These are phyloP conservation scores for Penicillium bovifimosum DNA, from an alignment of 495 filamentous ascomycete genomes.

Conservation along the genomic window DNA sequence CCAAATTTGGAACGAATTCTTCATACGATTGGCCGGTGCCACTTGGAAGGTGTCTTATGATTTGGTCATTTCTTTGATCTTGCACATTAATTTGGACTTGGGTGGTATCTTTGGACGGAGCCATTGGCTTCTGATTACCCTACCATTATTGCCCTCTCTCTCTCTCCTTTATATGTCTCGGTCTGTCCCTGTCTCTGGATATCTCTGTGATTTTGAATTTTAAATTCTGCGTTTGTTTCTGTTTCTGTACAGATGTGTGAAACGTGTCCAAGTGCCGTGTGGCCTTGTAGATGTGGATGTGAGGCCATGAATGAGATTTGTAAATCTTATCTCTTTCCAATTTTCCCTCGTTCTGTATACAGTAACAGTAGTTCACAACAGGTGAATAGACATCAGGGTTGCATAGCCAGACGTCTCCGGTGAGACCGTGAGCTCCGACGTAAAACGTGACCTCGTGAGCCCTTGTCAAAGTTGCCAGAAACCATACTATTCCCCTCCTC, in stretches of 20 bases:
- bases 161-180: constrained; percentile 11
- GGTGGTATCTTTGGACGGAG: constrained; percentile 29
- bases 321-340: constrained; percentile 7
- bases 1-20: constrained; percentile 19
- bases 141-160: constrained; percentile 12
- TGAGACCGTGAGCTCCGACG: no score
- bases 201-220: constrained; percentile 7
- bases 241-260: constrained; percentile 38
- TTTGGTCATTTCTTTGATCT: constrained; percentile 16
- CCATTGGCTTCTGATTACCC: constrained; percentile 15
- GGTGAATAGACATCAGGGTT: not conserved
- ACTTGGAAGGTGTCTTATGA: constrained; percentile 12
- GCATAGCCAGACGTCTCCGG: not conserved
- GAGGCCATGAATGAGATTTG: constrained; percentile 21
- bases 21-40: constrained; percentile 11
- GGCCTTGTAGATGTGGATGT: constrained; percentile 15
- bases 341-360: no score
- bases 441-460: no score
- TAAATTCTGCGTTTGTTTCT: constrained; percentile 11
- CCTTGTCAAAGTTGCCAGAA: no score
- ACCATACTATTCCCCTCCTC: no score
- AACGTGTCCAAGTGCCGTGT: constrained; percentile 3
- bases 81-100: constrained; percentile 27
- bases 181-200: constrained; percentile 12
- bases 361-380: not conserved